A percentile compares a stretch with the other conserved stretches of the same genome.
These are phyloP conservation scores for Pleurotus citrinopileatus DNA, from an alignment of 768 basidiomycete genomes.

Conservation along the genomic window DNA sequence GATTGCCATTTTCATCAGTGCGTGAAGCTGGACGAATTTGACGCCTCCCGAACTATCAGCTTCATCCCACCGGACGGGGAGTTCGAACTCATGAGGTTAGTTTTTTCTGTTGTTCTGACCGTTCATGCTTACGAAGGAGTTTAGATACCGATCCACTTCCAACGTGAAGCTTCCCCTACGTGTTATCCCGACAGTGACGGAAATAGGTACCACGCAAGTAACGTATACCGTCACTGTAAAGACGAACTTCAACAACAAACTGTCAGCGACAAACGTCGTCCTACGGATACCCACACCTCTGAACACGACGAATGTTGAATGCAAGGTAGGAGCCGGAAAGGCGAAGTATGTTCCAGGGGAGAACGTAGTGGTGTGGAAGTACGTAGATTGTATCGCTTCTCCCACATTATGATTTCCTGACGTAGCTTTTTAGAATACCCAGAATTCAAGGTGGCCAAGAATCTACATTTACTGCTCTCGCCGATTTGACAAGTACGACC, in stretches of 20 bases:
- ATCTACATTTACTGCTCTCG: conserved; percentile 79
- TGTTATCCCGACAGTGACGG: conserved; percentile 87
- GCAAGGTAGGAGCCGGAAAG: conserved; percentile 89
- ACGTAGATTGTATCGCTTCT: conserved; percentile 35
- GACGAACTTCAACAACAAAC: conserved; percentile 87
- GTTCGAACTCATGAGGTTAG: conserved; percentile 95
- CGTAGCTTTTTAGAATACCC: conserved; percentile 65
- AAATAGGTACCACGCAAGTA: conserved; percentile 89
- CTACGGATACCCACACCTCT: conserved; percentile 94
- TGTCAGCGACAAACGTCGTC: conserved; percentile 90
- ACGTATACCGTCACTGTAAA: conserved; percentile 88
- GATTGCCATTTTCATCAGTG: conserved; percentile 99
- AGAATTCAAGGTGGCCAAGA: conserved; percentile 93
- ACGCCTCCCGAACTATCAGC: conserved; percentile 89
- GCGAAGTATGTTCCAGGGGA: conserved; percentile 97
- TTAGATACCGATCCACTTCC: conserved; percentile 91
- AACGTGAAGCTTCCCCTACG: conserved; percentile 94
- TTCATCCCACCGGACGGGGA: conserved; percentile 99
- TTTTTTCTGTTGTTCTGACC: conserved; percentile 9
- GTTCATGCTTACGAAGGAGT: neutral
- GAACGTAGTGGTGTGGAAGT: conserved; percentile 99
- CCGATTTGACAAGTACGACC: conserved; percentile 84
- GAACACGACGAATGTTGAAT: conserved; percentile 90
- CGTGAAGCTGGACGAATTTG: conserved; percentile 92
- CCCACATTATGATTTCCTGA: neutral